phyloP scores from a whole-genome alignment of 164 flowering plant genomes.

The Akebia trifoliata region DNA sequence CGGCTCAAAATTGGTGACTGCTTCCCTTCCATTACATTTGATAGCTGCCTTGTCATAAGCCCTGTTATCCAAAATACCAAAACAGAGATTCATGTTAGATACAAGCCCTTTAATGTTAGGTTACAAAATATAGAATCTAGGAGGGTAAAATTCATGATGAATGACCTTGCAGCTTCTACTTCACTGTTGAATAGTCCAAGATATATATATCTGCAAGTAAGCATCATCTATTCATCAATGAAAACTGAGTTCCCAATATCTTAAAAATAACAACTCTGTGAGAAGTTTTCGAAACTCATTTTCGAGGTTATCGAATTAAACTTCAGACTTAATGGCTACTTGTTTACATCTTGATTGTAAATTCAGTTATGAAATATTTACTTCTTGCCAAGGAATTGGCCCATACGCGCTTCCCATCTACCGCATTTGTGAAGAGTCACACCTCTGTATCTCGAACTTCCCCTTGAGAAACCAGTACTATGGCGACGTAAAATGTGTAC shows the following conservation, averaged over 20 bases:
- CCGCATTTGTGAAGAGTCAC: conserved; percentile 77
- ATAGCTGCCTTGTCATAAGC: conserved; percentile 97
- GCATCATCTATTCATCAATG: conserved; percentile 29
- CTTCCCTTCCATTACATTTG: conserved; percentile 84
- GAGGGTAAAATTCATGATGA: conserved; percentile 43
- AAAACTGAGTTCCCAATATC: conserved; percentile 15
- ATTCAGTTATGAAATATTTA: conserved; percentile 26
- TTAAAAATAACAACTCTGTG: not conserved
- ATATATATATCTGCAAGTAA: conserved; percentile 92
- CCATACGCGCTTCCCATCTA: conserved; percentile 91
- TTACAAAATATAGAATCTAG: conserved; percentile 30
- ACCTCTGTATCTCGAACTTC: not conserved
- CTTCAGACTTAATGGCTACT: not conserved
- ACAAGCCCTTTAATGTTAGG: conserved; percentile 30
- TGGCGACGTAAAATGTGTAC: conserved; percentile 1
- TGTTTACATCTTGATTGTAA: not conserved
- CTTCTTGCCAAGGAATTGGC: conserved; percentile 87
- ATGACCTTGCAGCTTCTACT: conserved; percentile 96
- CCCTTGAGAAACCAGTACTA: not conserved
- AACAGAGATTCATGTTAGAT: conserved; percentile 40
- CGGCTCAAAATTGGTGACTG: conserved; percentile 89
- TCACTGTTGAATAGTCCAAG: conserved; percentile 94
- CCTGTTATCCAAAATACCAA: conserved; percentile 64
- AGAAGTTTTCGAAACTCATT: not conserved
- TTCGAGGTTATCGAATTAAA: not conserved